Percentiles rank a stretch among this genome's conserved stretches.
phyloP scores from a whole-genome alignment of 805 yeast genomes.

The Candida rishiriensis region DNA sequence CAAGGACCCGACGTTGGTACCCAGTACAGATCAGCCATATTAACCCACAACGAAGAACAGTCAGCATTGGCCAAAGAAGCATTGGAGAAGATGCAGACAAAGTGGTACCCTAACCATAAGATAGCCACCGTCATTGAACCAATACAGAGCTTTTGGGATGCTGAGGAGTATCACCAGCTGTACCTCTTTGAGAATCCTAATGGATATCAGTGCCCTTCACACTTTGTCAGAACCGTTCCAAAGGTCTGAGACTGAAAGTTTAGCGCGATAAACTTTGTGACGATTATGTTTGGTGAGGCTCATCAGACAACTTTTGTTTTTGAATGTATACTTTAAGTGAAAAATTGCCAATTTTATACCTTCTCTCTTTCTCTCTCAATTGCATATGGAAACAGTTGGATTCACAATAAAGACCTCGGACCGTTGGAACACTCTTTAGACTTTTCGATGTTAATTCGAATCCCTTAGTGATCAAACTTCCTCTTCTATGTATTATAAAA shows the following conservation, averaged over 20 bases:
- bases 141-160: conserved; percentile 73
- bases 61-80: conserved; percentile 33
- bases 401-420: too few species aligned
- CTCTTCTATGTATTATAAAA: too few species aligned
- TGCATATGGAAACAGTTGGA: too few species aligned
- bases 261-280: too few species aligned
- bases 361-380: too few species aligned
- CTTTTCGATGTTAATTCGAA: too few species aligned
- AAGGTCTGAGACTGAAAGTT: conserved; percentile 17
- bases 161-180: conserved; percentile 91
- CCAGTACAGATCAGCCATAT: conserved; percentile 85
- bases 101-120: conserved; percentile 67
- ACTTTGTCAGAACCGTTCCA: conserved; percentile 66
- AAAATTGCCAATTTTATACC: too few species aligned
- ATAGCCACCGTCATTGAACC: conserved; percentile 72
- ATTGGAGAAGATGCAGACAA: conserved; percentile 55
- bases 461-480: too few species aligned
- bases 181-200: conserved; percentile 75
- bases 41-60: conserved; percentile 54
- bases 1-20: conserved; percentile 91
- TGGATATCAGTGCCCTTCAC: conserved; percentile 91
- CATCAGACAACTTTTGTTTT: too few species aligned
- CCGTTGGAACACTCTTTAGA: too few species aligned
- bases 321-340: too few species aligned
- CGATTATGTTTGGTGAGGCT: too few species aligned